phyloP scores from a whole-genome alignment of 768 basidiomycete species.

The Clitopilus hobsonii region DNA sequence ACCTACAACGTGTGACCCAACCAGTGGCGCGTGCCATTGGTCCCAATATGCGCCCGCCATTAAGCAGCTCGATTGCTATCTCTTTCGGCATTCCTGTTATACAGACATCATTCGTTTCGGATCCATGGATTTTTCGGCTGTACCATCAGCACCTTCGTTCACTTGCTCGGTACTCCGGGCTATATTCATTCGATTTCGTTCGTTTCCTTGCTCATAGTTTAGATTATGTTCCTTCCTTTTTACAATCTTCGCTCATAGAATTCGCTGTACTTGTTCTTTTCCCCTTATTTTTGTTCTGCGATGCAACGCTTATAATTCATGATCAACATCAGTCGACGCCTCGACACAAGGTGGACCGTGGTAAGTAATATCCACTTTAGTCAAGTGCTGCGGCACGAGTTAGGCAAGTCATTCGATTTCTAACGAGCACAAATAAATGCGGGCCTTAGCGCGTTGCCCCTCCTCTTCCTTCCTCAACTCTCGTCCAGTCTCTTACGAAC shows the following conservation, averaged over 20 bases:
- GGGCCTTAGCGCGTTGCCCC: neutral
- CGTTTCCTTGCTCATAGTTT: neutral
- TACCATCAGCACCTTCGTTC: neutral
- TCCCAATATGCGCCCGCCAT: neutral
- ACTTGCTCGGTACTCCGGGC: neutral
- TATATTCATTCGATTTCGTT: slow-evolving; percentile 5
- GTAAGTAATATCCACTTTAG: neutral
- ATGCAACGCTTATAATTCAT: neutral
- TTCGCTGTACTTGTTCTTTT: neutral
- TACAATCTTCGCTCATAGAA: neutral
- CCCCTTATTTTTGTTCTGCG: neutral
- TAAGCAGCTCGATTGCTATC: no score
- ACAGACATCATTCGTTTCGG: neutral
- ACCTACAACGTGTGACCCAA: slow-evolving; percentile 16
- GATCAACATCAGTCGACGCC: no score
- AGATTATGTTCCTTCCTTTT: neutral
- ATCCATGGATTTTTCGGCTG: neutral
- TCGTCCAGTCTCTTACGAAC: slow-evolving; percentile 11
- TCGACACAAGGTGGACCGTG: neutral
- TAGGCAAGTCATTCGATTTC: slow-evolving; percentile 16
- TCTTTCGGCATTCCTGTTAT: no score
- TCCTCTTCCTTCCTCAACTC: slow-evolving; percentile 9
- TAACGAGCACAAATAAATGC: slow-evolving; percentile 28
- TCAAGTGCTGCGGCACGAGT: slow-evolving; percentile 5
- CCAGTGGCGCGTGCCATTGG: neutral